Percentiles rank a stretch among this genome's conserved stretches.
Conservation (phyloP, 345 rosid species). For the Syzygium aromaticum region DNA sequence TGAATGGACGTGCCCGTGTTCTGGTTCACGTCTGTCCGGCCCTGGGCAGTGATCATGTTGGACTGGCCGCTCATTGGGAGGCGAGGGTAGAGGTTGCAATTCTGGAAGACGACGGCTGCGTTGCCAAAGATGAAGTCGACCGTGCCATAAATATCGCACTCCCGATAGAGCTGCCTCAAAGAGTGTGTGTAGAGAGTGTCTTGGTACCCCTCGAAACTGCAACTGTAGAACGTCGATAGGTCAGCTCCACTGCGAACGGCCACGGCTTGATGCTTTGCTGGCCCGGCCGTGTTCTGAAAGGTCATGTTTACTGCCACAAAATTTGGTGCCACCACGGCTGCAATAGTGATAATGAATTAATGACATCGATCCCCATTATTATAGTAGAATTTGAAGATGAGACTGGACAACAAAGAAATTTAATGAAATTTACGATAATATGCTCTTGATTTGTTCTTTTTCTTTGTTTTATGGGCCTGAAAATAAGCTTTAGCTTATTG, state of each 20-base stretch:
- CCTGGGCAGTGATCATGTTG: slow-evolving; percentile 89
- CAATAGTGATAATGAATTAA: not conserved
- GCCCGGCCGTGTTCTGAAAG: slow-evolving; percentile 81
- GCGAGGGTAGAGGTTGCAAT: slow-evolving; percentile 67
- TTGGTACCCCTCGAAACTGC: slow-evolving; percentile 87
- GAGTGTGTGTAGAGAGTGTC: slow-evolving; percentile 81
- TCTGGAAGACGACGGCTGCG: slow-evolving; percentile 74
- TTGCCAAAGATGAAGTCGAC: slow-evolving; percentile 93
- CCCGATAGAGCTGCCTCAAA: slow-evolving; percentile 72
- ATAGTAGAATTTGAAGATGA: not conserved
- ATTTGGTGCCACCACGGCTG: slow-evolving; percentile 74
- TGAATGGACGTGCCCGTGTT: slow-evolving; percentile 76
- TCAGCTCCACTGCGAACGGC: slow-evolving; percentile 72
- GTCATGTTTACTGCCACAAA: slow-evolving; percentile 80
- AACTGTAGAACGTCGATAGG: slow-evolving; percentile 62
- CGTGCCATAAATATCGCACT: slow-evolving; percentile 82
- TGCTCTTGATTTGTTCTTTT: not conserved
- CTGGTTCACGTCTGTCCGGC: slow-evolving; percentile 74
- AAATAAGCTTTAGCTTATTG: not conserved
- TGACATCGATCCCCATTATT: not conserved
- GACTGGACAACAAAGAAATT: not conserved
- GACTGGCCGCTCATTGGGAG: slow-evolving; percentile 64
- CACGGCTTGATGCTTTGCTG: slow-evolving; percentile 79
- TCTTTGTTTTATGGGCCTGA: not conserved
- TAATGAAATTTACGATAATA: not conserved